phyloP scores from a whole-genome alignment of 495 filamentous ascomycete species.

The Tuber melanosporum region DNA sequence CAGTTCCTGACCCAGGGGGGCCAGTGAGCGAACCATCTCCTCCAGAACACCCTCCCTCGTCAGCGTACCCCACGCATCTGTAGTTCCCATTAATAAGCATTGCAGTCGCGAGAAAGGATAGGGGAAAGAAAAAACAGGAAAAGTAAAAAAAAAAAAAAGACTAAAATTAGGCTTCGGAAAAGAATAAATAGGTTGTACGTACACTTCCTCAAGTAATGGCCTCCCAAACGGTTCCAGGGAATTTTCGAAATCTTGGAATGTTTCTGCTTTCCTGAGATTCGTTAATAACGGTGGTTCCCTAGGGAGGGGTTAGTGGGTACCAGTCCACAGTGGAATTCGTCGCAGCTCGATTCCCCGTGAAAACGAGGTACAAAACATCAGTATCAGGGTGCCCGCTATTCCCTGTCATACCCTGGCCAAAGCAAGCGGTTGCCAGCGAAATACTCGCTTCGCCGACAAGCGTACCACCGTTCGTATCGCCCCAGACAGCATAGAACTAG shows the following conservation, averaged over 20 bases:
- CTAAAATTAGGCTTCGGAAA: not conserved
- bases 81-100: not conserved
- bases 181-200: not conserved
- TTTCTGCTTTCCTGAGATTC: constrained; percentile 7
- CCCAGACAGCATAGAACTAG: constrained; percentile 61
- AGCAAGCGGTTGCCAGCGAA: constrained; percentile 56
- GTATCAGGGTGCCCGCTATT: constrained; percentile 49
- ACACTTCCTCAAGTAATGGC: constrained; percentile 11
- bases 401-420: constrained; percentile 46
- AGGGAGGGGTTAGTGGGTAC: constrained; percentile 40
- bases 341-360: constrained; percentile 49
- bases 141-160: not conserved
- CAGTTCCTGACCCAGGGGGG: not conserved
- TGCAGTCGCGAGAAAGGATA: not conserved
- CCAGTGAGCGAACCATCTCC: not conserved
- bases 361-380: constrained; percentile 55
- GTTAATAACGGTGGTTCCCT: constrained; percentile 8
- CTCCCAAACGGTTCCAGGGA: constrained; percentile 17
- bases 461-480: constrained; percentile 55
- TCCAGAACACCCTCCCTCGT: not conserved
- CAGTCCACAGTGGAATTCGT: constrained; percentile 51
- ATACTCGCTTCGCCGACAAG: constrained; percentile 55
- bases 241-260: constrained; percentile 18
- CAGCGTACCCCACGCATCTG: not conserved
- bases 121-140: not conserved